These are phyloP conservation scores for Penicillium longicatenatum DNA, from an alignment of 495 filamentous ascomycete genomes.

Conservation along the genomic window DNA sequence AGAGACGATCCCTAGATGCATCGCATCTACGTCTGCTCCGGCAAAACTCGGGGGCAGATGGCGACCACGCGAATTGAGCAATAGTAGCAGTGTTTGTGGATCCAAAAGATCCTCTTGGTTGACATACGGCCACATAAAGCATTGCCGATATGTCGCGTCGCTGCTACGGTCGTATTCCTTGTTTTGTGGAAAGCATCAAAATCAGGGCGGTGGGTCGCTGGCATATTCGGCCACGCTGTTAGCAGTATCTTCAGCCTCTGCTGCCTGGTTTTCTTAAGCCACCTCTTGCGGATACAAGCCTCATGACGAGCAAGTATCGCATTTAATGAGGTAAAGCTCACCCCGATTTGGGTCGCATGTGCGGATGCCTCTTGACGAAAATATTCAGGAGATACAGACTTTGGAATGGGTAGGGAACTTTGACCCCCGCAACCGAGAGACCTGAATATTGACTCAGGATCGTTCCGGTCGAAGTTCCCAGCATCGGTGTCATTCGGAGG, in stretches of 20 bases:
- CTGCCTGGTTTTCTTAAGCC: conserved; percentile 47
- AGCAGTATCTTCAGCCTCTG: conserved; percentile 1
- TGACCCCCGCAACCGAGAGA: too few relatives aligned
- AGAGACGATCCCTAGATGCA: background rate
- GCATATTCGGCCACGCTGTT: background rate
- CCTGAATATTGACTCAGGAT: too few relatives aligned
- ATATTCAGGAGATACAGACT: too few relatives aligned
- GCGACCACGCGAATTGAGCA: background rate
- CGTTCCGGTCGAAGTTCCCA: too few relatives aligned
- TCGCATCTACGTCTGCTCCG: background rate
- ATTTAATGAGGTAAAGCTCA: too few relatives aligned
- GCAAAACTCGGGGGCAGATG: background rate
- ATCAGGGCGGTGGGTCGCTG: background rate
- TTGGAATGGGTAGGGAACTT: too few relatives aligned
- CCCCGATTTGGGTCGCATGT: too few relatives aligned
- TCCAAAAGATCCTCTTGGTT: conserved; percentile 57
- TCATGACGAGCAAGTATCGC: too few relatives aligned
- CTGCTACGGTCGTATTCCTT: conserved; percentile 10
- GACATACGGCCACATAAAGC: conserved; percentile 52
- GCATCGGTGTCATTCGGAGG: too few relatives aligned
- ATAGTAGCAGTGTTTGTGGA: conserved; percentile 38
- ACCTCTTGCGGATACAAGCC: conserved; percentile 47
- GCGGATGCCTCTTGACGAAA: too few relatives aligned
- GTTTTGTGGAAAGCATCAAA: background rate
- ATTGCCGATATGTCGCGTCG: conserved; percentile 36